Percentiles rank a stretch among this genome's conserved stretches.
phyloP scores from a whole-genome alignment of 306 rosid species.

The Phaseolus lunatus region DNA sequence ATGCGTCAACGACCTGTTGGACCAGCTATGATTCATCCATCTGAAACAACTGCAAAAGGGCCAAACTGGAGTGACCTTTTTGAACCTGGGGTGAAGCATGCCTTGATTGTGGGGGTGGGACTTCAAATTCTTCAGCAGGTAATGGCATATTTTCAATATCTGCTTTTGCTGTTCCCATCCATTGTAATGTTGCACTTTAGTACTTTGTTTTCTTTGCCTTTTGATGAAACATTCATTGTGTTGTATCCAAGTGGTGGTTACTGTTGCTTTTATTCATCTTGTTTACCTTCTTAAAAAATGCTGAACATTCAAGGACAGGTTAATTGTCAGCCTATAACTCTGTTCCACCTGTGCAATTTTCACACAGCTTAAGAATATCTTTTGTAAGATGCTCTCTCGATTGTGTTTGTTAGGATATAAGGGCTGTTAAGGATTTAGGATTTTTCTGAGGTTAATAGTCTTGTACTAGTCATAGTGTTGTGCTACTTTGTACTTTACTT shows the following conservation, averaged over 20 bases:
- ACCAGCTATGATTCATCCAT: slow-evolving; percentile 86
- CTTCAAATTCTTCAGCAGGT: slow-evolving; percentile 97
- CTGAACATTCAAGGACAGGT: slow-evolving; percentile 24
- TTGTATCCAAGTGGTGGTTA: slow-evolving; percentile 19
- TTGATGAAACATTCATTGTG: slow-evolving; percentile 31
- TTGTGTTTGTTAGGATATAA: slow-evolving; percentile 17
- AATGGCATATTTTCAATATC: slow-evolving; percentile 29
- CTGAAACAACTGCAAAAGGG: slow-evolving; percentile 64
- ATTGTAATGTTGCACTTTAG: slow-evolving; percentile 12
- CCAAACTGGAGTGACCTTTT: slow-evolving; percentile 79
- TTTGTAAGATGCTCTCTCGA: neutral
- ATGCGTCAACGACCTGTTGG: slow-evolving; percentile 71
- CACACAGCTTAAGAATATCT: neutral
- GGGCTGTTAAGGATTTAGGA: neutral
- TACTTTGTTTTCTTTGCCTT: neutral
- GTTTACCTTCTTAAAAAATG: slow-evolving; percentile 7
- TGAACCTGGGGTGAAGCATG: slow-evolving; percentile 92
- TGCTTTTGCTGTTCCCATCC: neutral
- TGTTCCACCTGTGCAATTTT: slow-evolving; percentile 5
- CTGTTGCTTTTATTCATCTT: slow-evolving; percentile 1
- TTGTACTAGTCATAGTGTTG: neutral
- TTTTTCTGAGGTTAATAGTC: slow-evolving; percentile 9
- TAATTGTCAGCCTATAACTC: neutral
- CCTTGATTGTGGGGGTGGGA: slow-evolving; percentile 77
- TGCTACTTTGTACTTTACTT: neutral